phyloP scores from a whole-genome alignment of 257 asterid species.

The Solanum medicagineum region DNA sequence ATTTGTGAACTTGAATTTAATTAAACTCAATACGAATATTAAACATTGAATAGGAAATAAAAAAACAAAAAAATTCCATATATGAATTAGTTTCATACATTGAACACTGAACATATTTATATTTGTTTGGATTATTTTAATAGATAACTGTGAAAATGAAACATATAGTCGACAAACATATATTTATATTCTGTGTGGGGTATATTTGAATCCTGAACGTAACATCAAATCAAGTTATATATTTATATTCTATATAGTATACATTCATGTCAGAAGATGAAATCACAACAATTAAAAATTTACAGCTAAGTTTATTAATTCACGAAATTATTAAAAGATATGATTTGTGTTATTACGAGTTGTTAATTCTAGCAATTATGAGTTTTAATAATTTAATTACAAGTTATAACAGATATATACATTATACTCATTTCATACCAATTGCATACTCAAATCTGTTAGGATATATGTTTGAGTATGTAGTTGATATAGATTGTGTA shows the following conservation, averaged over 20 bases:
- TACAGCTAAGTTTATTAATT: not conserved
- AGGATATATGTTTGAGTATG: too few relatives aligned
- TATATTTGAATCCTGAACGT: not conserved
- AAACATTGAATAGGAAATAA: fast-evolving
- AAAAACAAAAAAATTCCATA: not conserved
- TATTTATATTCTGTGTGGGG: not conserved
- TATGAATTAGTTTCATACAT: not conserved
- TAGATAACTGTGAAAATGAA: not conserved
- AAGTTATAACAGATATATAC: too few relatives aligned
- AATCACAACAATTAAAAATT: not conserved
- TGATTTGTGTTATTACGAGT: too few relatives aligned
- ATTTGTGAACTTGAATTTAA: not conserved
- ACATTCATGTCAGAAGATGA: not conserved
- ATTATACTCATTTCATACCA: too few relatives aligned
- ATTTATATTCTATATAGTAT: not conserved
- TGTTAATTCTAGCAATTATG: too few relatives aligned
- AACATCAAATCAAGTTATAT: not conserved
- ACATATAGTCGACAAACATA: not conserved
- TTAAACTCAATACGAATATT: not conserved
- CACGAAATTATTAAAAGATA: not conserved
- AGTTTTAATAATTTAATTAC: too few relatives aligned
- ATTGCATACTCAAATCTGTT: too few relatives aligned
- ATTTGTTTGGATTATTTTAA: not conserved
- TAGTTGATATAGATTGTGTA: too few relatives aligned
- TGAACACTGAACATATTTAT: not conserved